Base-by-base conservation (phyloP, 1,139 yeast species). In the Debaryomycetaceae sp. region DNA sequence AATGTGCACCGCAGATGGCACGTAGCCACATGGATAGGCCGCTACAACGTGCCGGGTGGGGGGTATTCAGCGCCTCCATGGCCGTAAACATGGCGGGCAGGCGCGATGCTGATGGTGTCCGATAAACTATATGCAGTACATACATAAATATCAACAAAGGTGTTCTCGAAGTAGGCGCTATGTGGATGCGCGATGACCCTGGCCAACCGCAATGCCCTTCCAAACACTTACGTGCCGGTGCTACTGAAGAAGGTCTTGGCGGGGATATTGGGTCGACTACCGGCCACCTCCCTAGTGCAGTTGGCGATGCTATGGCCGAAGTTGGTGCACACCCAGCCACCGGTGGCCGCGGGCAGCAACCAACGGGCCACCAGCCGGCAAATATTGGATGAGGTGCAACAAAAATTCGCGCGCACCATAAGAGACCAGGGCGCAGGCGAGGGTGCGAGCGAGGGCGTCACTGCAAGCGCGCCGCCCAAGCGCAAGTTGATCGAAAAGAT, bases 401-500 rank as follows among this genome's bases (percentile, higher is more conserved):
- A 23, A 17, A 13, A 15, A n/a, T 7, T 18, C 29, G 16, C 18
- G 12, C 14, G 9, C 14, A 7, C 16, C 31, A 4, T 15, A n/a
- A n/a, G n/a, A n/a, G n/a, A n/a, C n/a, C n/a, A n/a, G n/a, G n/a
- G n/a, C n/a, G n/a, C n/a, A n/a, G n/a, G n/a, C n/a, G n/a, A n/a
- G n/a, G n/a, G n/a, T n/a, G n/a, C n/a, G n/a, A n/a, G n/a, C n/a
- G n/a, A n/a, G n/a, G n/a, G n/a, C n/a, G n/a, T n/a, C n/a, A n/a
- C n/a, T n/a, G n/a, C n/a, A n/a, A n/a, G n/a, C n/a, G n/a, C n/a
- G 22, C 34, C 50, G 1, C 49, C 68, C 9, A 78, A 77, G 43
- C 48, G 65, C 27, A 61, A 58, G 34, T 45, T 78, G 9, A 57
- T 78, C 2, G 80, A 77, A 36, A 55, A 56, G 29, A 57, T 81